Evolutionary conservation across 2,329 filamentous ascomycete genomes (phyloP), one percentile per base, ranked within the genome.

Genomic region (Hansfordia pulvinata): DNA sequence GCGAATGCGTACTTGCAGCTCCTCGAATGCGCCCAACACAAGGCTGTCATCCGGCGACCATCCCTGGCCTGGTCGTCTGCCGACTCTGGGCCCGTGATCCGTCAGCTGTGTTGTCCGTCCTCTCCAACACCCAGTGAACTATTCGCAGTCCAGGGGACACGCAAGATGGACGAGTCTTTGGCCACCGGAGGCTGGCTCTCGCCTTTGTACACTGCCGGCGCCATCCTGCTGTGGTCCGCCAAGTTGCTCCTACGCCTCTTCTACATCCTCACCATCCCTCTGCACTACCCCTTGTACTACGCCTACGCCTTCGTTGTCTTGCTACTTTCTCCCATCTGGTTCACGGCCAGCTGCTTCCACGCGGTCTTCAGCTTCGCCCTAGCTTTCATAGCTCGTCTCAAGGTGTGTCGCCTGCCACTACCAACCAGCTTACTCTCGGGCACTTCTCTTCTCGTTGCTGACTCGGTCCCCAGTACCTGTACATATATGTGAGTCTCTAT

Each of bases 381-480:
- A 4, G 29, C 34, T 23, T 22, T 49, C 26, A 18, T 40, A 8
- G 27, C 30, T 20, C 43, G 35, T 30, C 34, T 49, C 14, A 47
- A 47, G 44, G 46, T 49, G 30, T 32, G 36, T 33, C 25, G 19
- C 14, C 19, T 6, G 6, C 27, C 19, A 19, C 36, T 37, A 29
- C 33, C 30, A 11, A 21, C 8, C 17, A 23, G 20, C 13, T 6
- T 23, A 8, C 6, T 17, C 23, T 28, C 4, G n/a, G 5, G 8
- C 5, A 15, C 4, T 18, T 7, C 5, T 29, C n/a, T 12, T 23
- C 10, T 10, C 8, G 12, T 19, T 7, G 23, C 19, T 26, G 17
- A 27, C 23, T n/a, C n/a, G n/a, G n/a, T n/a, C n/a, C n/a, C n/a
- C n/a, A 49, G 46, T 44, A 44, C 29, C 33, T 49, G 8, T 49